Evolutionary conservation across 495 filamentous ascomycete genomes (phyloP).

Genomic region (Penicillium fimorum): DNA sequence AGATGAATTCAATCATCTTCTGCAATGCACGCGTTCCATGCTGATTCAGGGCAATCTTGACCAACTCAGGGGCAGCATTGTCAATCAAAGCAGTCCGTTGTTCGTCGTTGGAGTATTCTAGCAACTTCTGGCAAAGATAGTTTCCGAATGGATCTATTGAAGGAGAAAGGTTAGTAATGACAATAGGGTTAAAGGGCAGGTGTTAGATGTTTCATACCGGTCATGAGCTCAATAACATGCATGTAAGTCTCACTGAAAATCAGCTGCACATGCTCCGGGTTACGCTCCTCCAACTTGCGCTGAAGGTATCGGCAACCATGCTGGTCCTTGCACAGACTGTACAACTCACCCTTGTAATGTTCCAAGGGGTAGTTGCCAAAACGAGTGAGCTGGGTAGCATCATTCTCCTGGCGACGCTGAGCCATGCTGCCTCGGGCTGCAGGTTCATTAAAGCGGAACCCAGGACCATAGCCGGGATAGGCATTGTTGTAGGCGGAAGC

Average conservation of each 20-base stretch:
- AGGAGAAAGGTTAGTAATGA: conserved; percentile 7
- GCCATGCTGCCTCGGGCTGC: conserved; percentile 23
- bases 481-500: conserved; percentile 20
- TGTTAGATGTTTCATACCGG: conserved; percentile 49
- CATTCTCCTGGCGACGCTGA: conserved; percentile 36
- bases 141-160: conserved; percentile 89
- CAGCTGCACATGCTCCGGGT: conserved; percentile 77
- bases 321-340: conserved; percentile 90
- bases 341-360: conserved; percentile 74
- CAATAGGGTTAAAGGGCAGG: not conserved
- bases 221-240: conserved; percentile 96
- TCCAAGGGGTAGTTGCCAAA: conserved; percentile 79
- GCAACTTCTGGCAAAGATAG: conserved; percentile 94
- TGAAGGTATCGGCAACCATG: conserved; percentile 94
- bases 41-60: conserved; percentile 90
- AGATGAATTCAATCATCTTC: conserved; percentile 98
- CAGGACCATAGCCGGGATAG: conserved; percentile 29
- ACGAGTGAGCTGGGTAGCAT: conserved; percentile 51
- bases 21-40: conserved; percentile 95
- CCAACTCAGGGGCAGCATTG: conserved; percentile 80
- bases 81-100: conserved; percentile 91
- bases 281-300: conserved; percentile 92
- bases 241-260: conserved; percentile 91
- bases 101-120: conserved; percentile 89
- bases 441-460: conserved; percentile 37